Evolutionary conservation across 345 rosid genomes (phyloP).

Genomic region (Garcia nutans): DNA sequence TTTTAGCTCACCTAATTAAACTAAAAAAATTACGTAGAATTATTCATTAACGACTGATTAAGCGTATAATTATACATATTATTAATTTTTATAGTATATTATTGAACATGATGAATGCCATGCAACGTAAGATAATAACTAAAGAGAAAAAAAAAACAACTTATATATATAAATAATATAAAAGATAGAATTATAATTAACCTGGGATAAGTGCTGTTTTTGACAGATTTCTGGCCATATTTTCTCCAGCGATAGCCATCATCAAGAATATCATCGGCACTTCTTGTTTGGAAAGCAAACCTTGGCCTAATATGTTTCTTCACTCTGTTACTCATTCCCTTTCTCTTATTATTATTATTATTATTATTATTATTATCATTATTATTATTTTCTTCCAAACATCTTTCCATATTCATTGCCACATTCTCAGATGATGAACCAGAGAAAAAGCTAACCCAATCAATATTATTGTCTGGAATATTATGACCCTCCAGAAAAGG

Average conservation of each 20-base stretch:
- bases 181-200: slow-evolving; percentile 1
- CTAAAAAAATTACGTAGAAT: too few species aligned
- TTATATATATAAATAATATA: too few species aligned
- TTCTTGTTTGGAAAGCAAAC: slow-evolving; percentile 68
- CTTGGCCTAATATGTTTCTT: slow-evolving; percentile 44
- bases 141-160: too few species aligned
- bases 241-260: slow-evolving; percentile 80
- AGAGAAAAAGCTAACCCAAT: slow-evolving; percentile 54
- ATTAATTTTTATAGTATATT: background rate
- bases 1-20: too few species aligned
- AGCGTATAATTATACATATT: too few species aligned
- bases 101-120: background rate
- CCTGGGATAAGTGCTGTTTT: slow-evolving; percentile 67
- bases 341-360: slow-evolving; percentile 28
- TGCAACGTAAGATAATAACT: background rate
- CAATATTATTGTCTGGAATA: slow-evolving; percentile 38
- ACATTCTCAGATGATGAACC: slow-evolving; percentile 27
- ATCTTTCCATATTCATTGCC: slow-evolving; percentile 14
- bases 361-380: background rate
- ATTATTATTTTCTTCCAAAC: slow-evolving; percentile 21
- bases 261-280: slow-evolving; percentile 65
- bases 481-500: slow-evolving; percentile 24
- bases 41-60: too few species aligned
- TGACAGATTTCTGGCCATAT: slow-evolving; percentile 70
- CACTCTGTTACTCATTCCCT: slow-evolving; percentile 20